Evolutionary conservation across 2,329 filamentous ascomycete genomes (phyloP).

Genomic region (Paecilomyces dactylethromorphus): DNA sequence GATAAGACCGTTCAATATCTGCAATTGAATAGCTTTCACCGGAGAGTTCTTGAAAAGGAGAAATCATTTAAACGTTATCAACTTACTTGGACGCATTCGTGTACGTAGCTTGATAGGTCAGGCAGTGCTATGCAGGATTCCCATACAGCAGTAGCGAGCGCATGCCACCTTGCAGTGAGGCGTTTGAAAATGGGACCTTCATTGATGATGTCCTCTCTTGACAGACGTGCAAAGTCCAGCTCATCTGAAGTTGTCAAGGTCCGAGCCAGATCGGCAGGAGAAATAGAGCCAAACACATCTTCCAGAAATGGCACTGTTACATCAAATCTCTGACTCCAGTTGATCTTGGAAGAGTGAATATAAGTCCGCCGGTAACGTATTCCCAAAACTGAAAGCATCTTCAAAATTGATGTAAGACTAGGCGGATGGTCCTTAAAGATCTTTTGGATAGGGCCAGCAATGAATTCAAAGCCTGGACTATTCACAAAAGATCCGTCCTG

Average conservation of each 20-base stretch:
- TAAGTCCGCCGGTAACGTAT: slow-evolving; percentile 30
- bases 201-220: slow-evolving; percentile 15
- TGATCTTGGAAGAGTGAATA: slow-evolving; percentile 24
- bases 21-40: not conserved
- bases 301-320: slow-evolving; percentile 26
- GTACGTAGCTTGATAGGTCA: slow-evolving; percentile 22
- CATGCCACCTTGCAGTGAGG: slow-evolving; percentile 24
- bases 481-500: slow-evolving; percentile 7
- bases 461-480: slow-evolving; percentile 25
- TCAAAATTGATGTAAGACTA: slow-evolving; percentile 26
- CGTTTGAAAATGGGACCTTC: slow-evolving; percentile 14
- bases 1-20: not conserved
- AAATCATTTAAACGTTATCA: not conserved
- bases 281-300: slow-evolving; percentile 25
- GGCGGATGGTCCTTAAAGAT: slow-evolving; percentile 26
- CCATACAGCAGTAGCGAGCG: slow-evolving; percentile 25
- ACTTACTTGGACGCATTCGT: slow-evolving; percentile 29
- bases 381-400: slow-evolving; percentile 28
- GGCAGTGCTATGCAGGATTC: slow-evolving; percentile 33
- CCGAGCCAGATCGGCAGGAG: slow-evolving; percentile 24
- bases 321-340: slow-evolving; percentile 28
- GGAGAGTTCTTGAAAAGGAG: not conserved
- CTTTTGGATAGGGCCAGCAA: slow-evolving; percentile 30
- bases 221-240: slow-evolving; percentile 21
- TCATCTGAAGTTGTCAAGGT: slow-evolving; percentile 24